These are phyloP conservation scores for Dendrothele bispora DNA, from an alignment of 768 basidiomycete genomes.

Conservation along the genomic window DNA sequence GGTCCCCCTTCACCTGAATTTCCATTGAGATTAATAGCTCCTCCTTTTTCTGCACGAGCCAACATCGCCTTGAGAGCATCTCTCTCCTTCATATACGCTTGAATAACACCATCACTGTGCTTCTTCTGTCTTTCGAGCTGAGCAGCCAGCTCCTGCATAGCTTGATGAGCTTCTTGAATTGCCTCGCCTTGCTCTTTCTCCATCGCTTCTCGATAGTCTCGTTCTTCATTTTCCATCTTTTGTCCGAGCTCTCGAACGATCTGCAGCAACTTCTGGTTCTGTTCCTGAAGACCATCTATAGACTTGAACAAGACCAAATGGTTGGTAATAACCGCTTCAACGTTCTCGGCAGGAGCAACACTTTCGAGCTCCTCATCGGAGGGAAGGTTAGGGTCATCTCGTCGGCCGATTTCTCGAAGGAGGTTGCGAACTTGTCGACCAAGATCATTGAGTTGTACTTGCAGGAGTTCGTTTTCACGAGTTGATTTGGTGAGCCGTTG, in stretches of 20 bases:
- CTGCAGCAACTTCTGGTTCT: constrained; percentile 87
- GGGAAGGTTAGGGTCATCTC: constrained; percentile 81
- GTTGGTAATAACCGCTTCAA: constrained; percentile 82
- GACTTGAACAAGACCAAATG: constrained; percentile 86
- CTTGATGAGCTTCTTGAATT: constrained; percentile 83
- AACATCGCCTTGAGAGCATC: constrained; percentile 83
- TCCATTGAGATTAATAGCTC: constrained; percentile 26
- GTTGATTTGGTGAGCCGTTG: constrained; percentile 61
- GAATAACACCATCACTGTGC: constrained; percentile 65
- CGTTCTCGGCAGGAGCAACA: constrained; percentile 46
- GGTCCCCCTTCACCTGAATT: constrained; percentile 25
- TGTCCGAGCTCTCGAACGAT: constrained; percentile 80
- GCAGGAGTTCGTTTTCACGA: constrained; percentile 65
- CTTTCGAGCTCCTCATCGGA: constrained; percentile 61
- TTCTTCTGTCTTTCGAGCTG: constrained; percentile 81
- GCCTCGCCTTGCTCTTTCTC: constrained; percentile 78
- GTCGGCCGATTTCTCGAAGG: constrained; percentile 76
- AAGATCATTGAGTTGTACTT: constrained; percentile 79
- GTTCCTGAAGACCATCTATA: constrained; percentile 78
- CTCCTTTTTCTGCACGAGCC: constrained; percentile 45
- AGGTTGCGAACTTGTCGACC: constrained; percentile 83
- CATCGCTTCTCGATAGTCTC: constrained; percentile 67
- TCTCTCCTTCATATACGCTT: constrained; percentile 83
- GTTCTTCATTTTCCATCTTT: constrained; percentile 85
- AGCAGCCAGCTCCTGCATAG: constrained; percentile 74